Evolutionary conservation across 371 early-diverging fungal genomes (phyloP).

Genomic region (Mucor mucedo): DNA sequence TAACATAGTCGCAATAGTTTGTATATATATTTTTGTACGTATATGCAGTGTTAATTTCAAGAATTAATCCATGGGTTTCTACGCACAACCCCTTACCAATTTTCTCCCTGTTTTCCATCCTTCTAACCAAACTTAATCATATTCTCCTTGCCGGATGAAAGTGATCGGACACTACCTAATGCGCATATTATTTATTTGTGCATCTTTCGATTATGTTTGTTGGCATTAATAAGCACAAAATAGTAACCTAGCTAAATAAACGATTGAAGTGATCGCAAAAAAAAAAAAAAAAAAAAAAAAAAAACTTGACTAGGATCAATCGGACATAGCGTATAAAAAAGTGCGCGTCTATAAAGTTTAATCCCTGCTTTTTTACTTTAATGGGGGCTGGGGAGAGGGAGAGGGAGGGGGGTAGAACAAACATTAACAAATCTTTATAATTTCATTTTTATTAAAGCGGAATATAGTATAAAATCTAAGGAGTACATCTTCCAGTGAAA

Average conservation of each 20-base stretch:
- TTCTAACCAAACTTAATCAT: no score
- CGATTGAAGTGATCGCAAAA: background rate
- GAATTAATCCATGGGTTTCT: no score
- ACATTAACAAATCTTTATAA: background rate
- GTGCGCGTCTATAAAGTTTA: slow-evolving; percentile 1
- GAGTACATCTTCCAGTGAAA: slow-evolving; percentile 89
- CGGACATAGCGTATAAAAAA: background rate
- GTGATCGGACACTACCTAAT: no score
- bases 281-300: background rate
- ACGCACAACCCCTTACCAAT: no score
- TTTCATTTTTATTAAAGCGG: background rate
- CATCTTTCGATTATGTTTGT: no score
- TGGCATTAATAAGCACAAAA: no score
- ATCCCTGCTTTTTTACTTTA: background rate
- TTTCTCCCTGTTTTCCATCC: no score
- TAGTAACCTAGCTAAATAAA: background rate
- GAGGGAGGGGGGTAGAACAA: background rate
- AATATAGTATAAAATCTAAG: slow-evolving; percentile 53
- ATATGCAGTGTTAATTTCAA: no score
- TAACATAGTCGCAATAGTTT: no score
- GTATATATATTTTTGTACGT: no score
- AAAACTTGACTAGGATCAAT: background rate
- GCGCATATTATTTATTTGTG: no score
- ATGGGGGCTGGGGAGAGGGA: background rate
- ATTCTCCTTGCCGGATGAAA: no score